Conservation (phyloP, 495 filamentous ascomycete species). For the Pseudoneurospora amorphoporcata region DNA sequence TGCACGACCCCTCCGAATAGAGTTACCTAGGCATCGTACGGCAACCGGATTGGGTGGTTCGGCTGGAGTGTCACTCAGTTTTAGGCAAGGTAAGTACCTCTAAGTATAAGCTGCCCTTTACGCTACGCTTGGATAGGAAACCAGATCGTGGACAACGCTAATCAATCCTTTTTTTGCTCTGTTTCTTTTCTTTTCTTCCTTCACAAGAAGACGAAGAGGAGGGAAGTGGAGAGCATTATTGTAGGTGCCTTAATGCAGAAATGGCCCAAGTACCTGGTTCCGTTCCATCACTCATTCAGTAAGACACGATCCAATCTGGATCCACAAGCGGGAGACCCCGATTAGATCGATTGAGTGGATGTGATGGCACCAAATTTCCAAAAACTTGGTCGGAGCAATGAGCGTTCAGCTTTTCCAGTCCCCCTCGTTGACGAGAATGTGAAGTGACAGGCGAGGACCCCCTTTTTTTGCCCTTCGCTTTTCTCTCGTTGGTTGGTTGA, state of each 20-base stretch:
- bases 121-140: not conserved
- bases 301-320: conserved; percentile 14
- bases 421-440: not conserved
- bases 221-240: not conserved
- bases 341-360: conserved; percentile 9
- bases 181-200: not conserved
- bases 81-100: too few species aligned
- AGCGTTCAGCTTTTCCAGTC: not conserved
- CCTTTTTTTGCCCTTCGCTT: not conserved
- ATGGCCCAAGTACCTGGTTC: conserved; percentile 15
- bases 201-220: not conserved
- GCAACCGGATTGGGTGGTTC: not conserved
- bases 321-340: conserved; percentile 4
- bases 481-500: not conserved
- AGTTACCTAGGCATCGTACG: not conserved
- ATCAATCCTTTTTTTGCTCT: not conserved
- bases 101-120: not conserved
- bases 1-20: not conserved
- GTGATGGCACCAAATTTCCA: conserved; percentile 7
- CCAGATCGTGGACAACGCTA: not conserved
- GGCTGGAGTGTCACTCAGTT: too few species aligned
- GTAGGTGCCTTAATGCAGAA: conserved; percentile 5
- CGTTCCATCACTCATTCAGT: not conserved
- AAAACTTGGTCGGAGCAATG: conserved; percentile 18
- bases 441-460: not conserved